Evolutionary conservation across 2,329 filamentous ascomycete genomes (phyloP), one percentile per base, ranked within the genome.

Genomic region (Aspergillus nomiae): DNA sequence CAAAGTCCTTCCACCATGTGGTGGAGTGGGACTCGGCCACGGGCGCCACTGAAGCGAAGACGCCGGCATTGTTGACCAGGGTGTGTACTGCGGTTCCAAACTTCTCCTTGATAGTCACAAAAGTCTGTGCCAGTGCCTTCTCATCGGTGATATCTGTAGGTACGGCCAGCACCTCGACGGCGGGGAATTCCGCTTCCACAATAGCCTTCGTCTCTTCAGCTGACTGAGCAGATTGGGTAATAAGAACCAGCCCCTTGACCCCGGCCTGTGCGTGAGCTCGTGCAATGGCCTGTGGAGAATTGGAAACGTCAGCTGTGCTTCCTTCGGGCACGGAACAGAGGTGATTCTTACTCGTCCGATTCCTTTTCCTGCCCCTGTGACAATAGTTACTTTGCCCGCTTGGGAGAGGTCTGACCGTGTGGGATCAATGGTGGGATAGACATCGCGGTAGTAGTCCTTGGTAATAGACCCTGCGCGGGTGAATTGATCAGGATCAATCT

Each of bases 351-450:
- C 38, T 41, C 38, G 38, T n/a, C 38, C 38, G n/a, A 41, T 41
- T n/a, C 38, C 38, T 16, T 41, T 41, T n/a, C 38, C 38, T 4
- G 38, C 38, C 10, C 38, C 38, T 1, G 38, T 41, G 19, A 41
- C 38, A 41, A 55, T 55, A 9, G 51, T 32, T n/a, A 55, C 51
- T 32, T 55, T 55, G 12, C 28, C 51, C 11, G 51, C 12, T 28
- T 55, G 51, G 51, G 51, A 55, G 4, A 55, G 21, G 19, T 28
- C 51, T 34, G 28, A n/a, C 28, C 21, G 51, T 21, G 51, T 32
- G n/a, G 51, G 51, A 21, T 55, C 51, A 32, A 32, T 55, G 7
- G 51, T 32, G n/a, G 51, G 51, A 55, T 55, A n/a, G 28, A 55
- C 51, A 55, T 55, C 51, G 11, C 28, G 51, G 28, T 55, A 55